These are phyloP conservation scores for Stephanodiscus minutulus DNA, from an alignment of 108 stramenopile genomes.

Conservation along the genomic window DNA sequence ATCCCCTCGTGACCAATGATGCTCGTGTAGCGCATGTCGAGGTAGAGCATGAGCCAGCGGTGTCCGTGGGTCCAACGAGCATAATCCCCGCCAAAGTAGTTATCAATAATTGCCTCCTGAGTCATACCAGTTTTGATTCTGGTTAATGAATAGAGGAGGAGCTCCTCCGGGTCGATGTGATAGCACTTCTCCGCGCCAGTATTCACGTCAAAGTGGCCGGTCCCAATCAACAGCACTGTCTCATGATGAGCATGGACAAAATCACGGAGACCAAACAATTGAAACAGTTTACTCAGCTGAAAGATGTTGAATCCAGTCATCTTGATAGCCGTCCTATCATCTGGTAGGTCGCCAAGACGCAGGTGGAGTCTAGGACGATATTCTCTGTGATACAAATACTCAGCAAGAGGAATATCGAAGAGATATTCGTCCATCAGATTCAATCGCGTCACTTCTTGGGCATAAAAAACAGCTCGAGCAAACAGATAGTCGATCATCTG, in stretches of 20 bases:
- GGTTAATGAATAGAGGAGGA: not conserved
- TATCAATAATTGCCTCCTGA: not conserved
- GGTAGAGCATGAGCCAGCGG: conserved; percentile 5
- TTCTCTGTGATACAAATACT: too few relatives aligned
- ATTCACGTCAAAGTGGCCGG: not conserved
- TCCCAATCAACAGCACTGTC: not conserved
- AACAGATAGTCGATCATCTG: too few relatives aligned
- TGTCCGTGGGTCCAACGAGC: not conserved
- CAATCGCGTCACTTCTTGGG: too few relatives aligned
- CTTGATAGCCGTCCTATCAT: not conserved
- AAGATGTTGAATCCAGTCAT: not conserved
- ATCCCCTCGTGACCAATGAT: conserved; percentile 11
- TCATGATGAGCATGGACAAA: not conserved
- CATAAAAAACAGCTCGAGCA: too few relatives aligned
- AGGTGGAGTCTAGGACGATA: not conserved
- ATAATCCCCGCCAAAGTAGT: too few relatives aligned
- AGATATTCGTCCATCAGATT: too few relatives aligned
- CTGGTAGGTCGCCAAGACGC: not conserved
- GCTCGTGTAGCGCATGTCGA: not conserved
- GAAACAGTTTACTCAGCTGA: not conserved
- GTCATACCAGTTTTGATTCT: not conserved
- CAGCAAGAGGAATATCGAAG: too few relatives aligned
- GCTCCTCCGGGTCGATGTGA: not conserved
- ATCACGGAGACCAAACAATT: not conserved
- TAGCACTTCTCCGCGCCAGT: not conserved